Base-by-base conservation (phyloP, 148 eudicot genomes). In the Vaccinium corymbosum region DNA sequence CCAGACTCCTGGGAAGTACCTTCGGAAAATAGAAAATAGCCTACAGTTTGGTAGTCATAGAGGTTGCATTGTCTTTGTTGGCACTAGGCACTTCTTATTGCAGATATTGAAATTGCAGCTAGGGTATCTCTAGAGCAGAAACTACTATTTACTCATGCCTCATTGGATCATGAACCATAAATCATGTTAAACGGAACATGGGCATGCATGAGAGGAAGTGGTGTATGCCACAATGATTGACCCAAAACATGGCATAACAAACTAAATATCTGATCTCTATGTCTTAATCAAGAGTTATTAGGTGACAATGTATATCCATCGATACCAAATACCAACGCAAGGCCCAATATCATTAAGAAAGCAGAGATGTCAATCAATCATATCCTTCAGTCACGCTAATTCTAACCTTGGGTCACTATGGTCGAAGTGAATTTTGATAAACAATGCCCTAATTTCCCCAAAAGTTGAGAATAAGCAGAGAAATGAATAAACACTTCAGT, bases 381-480 rank as follows among this genome's bases (percentile, higher is more conserved):
- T 20, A 1, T 48, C 46, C 49, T 4, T 10, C 12, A 11, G 10
- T 19, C 15, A 20, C 29, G n/a, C 19, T 76, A 32, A 48, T 3
- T 48, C 79, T 76, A 76, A 48, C 52, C 79, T 20, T n/a, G 79
- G 79, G 32, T 76, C 79, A n/a, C 27, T 13, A 49, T 19, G 32
- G 6, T n/a, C 32, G 20, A 48, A 76, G 79, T 48, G 15, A 20
- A n/a, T n/a, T 46, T 76, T 22, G 16, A n/a, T 20, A 74, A 74
- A 74, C 25, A 6, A 74, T 17, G 51, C 17, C 77, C 48, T 42
- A 42, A 42, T 42, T 42, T 42, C 46, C 46, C 46, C 46, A 42
- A 42, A 42, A 42, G 46, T 42, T 42, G 46, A 42, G 46, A 42
- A 42, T 42, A 42, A 42, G 46, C 46, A 5, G 46, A 5, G 46